Conservation (phyloP, 2,329 filamentous ascomycete species). For the Aspergillus viridinutans region DNA sequence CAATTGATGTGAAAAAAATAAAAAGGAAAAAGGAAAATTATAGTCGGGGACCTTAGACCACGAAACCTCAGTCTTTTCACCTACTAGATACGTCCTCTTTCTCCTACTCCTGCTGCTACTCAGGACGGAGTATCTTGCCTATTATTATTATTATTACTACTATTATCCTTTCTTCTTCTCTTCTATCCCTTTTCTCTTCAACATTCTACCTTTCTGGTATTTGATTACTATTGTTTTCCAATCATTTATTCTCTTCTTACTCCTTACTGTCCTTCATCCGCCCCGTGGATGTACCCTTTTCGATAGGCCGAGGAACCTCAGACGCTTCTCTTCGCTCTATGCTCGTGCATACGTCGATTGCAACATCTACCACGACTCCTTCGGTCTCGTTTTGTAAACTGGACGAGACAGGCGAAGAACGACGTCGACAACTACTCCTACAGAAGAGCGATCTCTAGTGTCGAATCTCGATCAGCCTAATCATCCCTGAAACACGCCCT, state of each 20-base stretch:
- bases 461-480: slow-evolving; percentile 10
- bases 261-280: neutral
- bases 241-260: slow-evolving; percentile 2
- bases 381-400: neutral
- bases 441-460: slow-evolving; percentile 2
- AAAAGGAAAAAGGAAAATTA: slow-evolving; percentile 7
- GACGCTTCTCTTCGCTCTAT: neutral
- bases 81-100: neutral
- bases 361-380: neutral
- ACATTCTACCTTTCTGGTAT: slow-evolving; percentile 15
- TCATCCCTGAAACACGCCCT: slow-evolving; percentile 13
- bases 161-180: neutral
- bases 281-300: neutral
- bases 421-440: slow-evolving; percentile 13
- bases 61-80: slow-evolving; percentile 10
- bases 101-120: slow-evolving; percentile 1
- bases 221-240: slow-evolving; percentile 5
- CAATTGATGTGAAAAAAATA: neutral
- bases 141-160: slow-evolving; percentile 1
- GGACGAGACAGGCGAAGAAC: slow-evolving; percentile 2
- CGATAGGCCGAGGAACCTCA: neutral
- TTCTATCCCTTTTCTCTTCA: slow-evolving; percentile 11
- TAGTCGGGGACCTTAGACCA: slow-evolving; percentile 11
- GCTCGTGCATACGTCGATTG: neutral
- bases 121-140: slow-evolving; percentile 16